Conservation (phyloP, 2,329 filamentous ascomycete genomes). For the Coleophoma crateriformis region DNA sequence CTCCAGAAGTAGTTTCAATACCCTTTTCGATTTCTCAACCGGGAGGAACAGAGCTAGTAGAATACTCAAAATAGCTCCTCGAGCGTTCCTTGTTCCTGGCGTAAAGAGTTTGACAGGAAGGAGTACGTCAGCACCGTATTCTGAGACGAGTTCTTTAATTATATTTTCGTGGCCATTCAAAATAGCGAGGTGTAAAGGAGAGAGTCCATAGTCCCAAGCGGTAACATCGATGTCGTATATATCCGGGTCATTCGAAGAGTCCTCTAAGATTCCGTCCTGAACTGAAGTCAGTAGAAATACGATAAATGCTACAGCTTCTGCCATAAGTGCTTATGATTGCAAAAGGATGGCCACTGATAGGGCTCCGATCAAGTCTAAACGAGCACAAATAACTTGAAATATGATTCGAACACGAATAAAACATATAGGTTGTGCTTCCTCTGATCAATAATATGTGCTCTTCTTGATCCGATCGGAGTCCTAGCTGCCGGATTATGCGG, state of each 20-base stretch:
- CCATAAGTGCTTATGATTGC: too few relatives aligned
- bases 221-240: constrained; percentile 72
- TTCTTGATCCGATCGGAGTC: too few relatives aligned
- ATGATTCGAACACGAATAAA: too few relatives aligned
- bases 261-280: constrained; percentile 43
- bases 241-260: constrained; percentile 65
- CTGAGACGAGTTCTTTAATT: constrained; percentile 63
- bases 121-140: constrained; percentile 73
- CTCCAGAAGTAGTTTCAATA: constrained; percentile 58
- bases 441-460: too few relatives aligned
- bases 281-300: constrained; percentile 4
- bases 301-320: too few relatives aligned
- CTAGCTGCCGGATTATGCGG: too few relatives aligned
- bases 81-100: constrained; percentile 31
- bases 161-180: constrained; percentile 63
- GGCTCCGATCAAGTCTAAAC: too few relatives aligned
- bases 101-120: constrained; percentile 58
- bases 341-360: too few relatives aligned
- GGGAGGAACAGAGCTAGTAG: constrained; percentile 63
- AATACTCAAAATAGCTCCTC: constrained; percentile 61
- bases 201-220: constrained; percentile 74
- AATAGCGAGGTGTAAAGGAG: constrained; percentile 75
- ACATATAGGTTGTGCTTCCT: too few relatives aligned
- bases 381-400: too few relatives aligned
- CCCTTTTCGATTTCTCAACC: constrained; percentile 54